phyloP scores from a whole-genome alignment of 106 monocot genomes.

The Acorus gramineus region DNA sequence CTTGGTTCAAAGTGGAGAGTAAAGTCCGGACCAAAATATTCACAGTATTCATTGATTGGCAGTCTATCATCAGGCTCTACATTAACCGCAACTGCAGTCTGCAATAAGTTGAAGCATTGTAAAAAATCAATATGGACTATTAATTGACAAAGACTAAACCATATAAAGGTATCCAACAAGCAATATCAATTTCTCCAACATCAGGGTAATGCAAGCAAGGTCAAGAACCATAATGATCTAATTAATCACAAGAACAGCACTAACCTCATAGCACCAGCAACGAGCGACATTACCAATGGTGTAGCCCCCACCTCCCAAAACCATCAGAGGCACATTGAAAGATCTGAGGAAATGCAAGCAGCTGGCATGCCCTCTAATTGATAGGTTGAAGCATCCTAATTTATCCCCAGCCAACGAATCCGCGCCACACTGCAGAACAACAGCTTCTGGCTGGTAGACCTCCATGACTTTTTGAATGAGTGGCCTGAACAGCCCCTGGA shows the following conservation, averaged over 20 bases:
- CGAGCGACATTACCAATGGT: constrained; percentile 26
- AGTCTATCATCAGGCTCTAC: constrained; percentile 20
- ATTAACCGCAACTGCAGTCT: constrained; percentile 24
- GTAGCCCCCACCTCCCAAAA: constrained; percentile 22
- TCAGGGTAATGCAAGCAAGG: too few species aligned
- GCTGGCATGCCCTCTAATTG: constrained; percentile 18
- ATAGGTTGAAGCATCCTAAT: constrained; percentile 22
- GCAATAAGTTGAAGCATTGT: neutral
- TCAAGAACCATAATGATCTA: too few species aligned
- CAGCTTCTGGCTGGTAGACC: constrained; percentile 22
- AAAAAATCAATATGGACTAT: neutral
- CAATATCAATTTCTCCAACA: too few species aligned
- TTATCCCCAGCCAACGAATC: constrained; percentile 23
- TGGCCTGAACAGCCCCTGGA: constrained; percentile 17
- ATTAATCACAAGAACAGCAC: too few species aligned
- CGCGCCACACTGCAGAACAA: constrained; percentile 22
- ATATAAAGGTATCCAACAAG: neutral
- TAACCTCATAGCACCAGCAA: constrained; percentile 26
- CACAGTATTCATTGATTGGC: constrained; percentile 23
- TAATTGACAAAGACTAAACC: neutral
- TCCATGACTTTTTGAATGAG: constrained; percentile 25
- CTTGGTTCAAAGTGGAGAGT: constrained; percentile 19
- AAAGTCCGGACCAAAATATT: constrained; percentile 26
- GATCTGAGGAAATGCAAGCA: constrained; percentile 22
- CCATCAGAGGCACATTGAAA: constrained; percentile 24